These are phyloP conservation scores for Ogataea chonburiensis DNA, from an alignment of 805 yeast genomes.

Conservation along the genomic window DNA sequence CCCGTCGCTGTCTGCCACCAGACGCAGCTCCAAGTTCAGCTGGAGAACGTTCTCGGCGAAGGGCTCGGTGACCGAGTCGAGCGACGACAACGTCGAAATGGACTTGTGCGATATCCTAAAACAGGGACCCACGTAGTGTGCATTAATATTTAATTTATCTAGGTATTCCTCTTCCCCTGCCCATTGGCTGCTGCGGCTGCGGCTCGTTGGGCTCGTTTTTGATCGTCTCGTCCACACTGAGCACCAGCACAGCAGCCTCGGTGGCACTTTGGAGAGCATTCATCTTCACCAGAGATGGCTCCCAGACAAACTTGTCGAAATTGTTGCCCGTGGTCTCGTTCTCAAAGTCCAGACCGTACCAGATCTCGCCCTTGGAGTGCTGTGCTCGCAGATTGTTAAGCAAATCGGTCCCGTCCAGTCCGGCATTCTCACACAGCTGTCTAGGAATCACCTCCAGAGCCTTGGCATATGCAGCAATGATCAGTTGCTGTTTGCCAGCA, in stretches of 20 bases:
- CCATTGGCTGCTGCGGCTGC: constrained; percentile 27
- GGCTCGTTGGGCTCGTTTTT: constrained; percentile 65
- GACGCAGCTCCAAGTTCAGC: constrained; percentile 28
- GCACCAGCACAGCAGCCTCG: constrained; percentile 90
- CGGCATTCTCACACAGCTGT: constrained; percentile 98
- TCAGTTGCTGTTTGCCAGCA: constrained; percentile 94
- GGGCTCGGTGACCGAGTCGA: constrained; percentile 24
- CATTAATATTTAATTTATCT: constrained; percentile 17
- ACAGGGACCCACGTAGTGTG: constrained; percentile 10
- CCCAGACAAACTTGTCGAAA: constrained; percentile 90
- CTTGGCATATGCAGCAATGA: constrained; percentile 88
- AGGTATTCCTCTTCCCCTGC: constrained; percentile 58
- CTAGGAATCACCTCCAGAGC: constrained; percentile 96
- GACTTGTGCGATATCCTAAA: constrained; percentile 27
- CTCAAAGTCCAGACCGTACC: constrained; percentile 92
- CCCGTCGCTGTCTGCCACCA: constrained; percentile 4
- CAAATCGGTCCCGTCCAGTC: constrained; percentile 94
- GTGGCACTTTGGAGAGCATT: constrained; percentile 96
- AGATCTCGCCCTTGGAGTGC: constrained; percentile 88
- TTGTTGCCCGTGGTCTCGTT: constrained; percentile 81
- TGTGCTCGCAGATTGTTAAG: constrained; percentile 88
- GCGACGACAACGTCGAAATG: constrained; percentile 22
- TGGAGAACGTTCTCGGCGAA: constrained; percentile 27
- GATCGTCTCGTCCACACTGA: constrained; percentile 95
- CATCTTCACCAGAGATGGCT: constrained; percentile 89